Conservation (phyloP, 768 basidiomycete species). For the Sporobolomyces phaffii region DNA sequence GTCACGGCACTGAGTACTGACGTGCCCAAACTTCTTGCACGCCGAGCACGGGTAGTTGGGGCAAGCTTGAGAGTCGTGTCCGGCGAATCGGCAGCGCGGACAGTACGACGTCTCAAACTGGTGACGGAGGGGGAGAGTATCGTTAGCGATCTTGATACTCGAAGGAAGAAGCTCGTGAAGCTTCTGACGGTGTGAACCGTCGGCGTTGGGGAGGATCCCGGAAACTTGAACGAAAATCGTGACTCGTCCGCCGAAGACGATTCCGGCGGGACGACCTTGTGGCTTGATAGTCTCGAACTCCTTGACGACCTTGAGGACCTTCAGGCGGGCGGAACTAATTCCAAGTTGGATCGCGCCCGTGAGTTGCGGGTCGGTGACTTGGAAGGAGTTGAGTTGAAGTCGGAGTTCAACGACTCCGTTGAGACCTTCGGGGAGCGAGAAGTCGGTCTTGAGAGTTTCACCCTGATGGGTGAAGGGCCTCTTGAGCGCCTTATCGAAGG, state of each 20-base stretch:
- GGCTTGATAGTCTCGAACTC: neutral
- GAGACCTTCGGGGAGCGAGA: too few species aligned
- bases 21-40: neutral
- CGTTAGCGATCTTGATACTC: neutral
- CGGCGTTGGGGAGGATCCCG: neutral
- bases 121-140: neutral
- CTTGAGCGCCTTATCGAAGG: neutral
- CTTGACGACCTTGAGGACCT: neutral
- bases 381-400: too few species aligned
- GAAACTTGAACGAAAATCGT: too few species aligned
- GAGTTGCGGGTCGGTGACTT: too few species aligned
- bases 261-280: too few species aligned
- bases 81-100: conserved; percentile 1
- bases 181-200: neutral
- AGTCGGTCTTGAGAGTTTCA: too few species aligned
- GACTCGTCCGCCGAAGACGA: too few species aligned
- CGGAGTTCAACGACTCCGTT: too few species aligned
- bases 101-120: neutral
- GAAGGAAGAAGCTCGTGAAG: neutral
- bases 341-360: neutral
- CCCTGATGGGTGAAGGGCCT: neutral
- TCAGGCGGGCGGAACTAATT: neutral
- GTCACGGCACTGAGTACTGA: neutral
- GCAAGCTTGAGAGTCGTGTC: neutral
- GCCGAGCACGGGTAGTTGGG: neutral